Percentiles rank a stretch among this genome's conserved stretches.
phyloP scores from a whole-genome alignment of 805 yeast genomes.

The Teunomyces pallodes region DNA sequence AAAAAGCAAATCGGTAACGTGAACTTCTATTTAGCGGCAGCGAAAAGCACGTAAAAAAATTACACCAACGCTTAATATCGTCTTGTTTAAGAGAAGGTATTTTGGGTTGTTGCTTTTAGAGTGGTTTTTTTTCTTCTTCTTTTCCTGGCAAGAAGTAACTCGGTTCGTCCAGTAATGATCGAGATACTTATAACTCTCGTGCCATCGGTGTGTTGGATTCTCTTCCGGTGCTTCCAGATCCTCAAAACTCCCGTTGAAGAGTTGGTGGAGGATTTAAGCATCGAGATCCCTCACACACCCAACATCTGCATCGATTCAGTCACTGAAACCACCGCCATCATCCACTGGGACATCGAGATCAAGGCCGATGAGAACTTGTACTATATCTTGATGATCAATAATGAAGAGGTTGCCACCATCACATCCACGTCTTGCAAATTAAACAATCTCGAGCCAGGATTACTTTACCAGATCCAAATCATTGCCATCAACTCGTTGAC shows the following conservation, averaged over 20 bases:
- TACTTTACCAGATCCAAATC: conserved; percentile 34
- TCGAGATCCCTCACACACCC: conserved; percentile 57
- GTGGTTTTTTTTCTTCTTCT: not conserved
- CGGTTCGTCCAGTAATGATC: conserved; percentile 12
- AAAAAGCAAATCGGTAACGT: not conserved
- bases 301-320: conserved; percentile 54
- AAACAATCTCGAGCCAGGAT: conserved; percentile 23
- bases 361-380: conserved; percentile 28
- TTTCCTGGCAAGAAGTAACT: no score
- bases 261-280: conserved; percentile 44
- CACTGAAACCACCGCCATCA: conserved; percentile 40
- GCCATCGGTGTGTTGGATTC: conserved; percentile 38
- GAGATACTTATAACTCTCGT: conserved; percentile 25
- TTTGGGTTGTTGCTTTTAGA: not conserved
- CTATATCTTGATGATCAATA: conserved; percentile 34
- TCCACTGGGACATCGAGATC: conserved; percentile 55
- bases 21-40: not conserved
- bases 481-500: conserved; percentile 35
- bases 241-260: conserved; percentile 46
- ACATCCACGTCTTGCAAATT: conserved; percentile 34
- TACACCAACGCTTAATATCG: no score
- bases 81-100: no score
- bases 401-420: conserved; percentile 34
- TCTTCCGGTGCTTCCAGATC: conserved; percentile 36
- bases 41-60: no score